phyloP scores from a whole-genome alignment of 768 basidiomycete genomes.

The Ramaria rubella region DNA sequence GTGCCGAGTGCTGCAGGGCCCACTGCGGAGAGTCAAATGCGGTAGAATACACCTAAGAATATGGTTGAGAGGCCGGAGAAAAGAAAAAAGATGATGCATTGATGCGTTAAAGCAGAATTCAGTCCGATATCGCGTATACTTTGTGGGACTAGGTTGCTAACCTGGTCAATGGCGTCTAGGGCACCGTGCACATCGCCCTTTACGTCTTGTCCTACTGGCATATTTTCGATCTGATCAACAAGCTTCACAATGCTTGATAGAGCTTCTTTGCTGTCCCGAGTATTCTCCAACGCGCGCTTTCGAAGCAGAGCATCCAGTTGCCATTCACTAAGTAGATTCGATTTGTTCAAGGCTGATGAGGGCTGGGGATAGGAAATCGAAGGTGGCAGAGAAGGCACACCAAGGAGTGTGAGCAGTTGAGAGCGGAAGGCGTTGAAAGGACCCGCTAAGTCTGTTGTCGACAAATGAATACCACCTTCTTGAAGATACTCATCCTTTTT shows the following conservation, averaged over 20 bases:
- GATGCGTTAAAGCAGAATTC: too few relatives aligned
- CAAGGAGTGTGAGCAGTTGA: slow-evolving; percentile 78
- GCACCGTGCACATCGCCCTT: slow-evolving; percentile 63
- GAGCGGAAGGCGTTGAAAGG: slow-evolving; percentile 58
- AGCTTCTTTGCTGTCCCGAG: slow-evolving; percentile 61
- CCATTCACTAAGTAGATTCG: slow-evolving; percentile 67
- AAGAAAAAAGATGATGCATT: background rate
- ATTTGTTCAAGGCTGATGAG: background rate
- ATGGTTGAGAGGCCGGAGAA: slow-evolving; percentile 7
- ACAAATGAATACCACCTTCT: slow-evolving; percentile 29
- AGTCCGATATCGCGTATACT: too few relatives aligned
- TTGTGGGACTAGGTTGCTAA: too few relatives aligned
- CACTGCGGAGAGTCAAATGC: slow-evolving; percentile 33
- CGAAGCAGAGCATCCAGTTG: slow-evolving; percentile 77
- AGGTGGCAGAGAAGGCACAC: slow-evolving; percentile 57
- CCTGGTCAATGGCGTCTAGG: slow-evolving; percentile 66
- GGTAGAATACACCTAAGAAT: slow-evolving; percentile 32
- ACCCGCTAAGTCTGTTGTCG: slow-evolving; percentile 38
- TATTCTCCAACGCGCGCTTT: slow-evolving; percentile 62
- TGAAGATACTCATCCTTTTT: slow-evolving; percentile 19
- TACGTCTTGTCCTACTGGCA: slow-evolving; percentile 84
- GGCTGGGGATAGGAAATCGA: slow-evolving; percentile 28
- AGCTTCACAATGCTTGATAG: slow-evolving; percentile 77
- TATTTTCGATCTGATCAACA: slow-evolving; percentile 79
- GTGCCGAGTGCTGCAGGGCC: slow-evolving; percentile 52